These are phyloP conservation scores for Zygnema circumcarinatum DNA, from an alignment of 139 green algal genomes.

Conservation along the genomic window DNA sequence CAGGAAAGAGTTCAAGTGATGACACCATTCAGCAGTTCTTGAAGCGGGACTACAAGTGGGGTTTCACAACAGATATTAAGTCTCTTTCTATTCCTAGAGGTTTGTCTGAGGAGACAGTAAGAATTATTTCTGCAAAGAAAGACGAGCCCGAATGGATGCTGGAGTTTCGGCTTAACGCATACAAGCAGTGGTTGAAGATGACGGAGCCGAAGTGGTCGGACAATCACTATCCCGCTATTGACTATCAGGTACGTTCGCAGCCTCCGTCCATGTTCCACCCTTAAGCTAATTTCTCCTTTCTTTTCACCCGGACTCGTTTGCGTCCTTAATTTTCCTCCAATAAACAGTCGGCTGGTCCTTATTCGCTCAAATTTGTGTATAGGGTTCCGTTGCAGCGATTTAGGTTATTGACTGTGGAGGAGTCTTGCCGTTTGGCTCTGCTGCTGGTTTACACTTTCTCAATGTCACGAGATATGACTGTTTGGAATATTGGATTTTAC, in stretches of 20 bases:
- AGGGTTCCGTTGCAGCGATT: no score
- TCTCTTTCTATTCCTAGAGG: constrained; percentile 84
- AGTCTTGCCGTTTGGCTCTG: no score
- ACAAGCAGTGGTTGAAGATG: constrained; percentile 96
- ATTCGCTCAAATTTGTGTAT: no score
- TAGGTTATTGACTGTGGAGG: no score
- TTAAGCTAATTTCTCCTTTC: constrained; percentile 12
- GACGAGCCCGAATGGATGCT: constrained; percentile 99
- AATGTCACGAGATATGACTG: no score
- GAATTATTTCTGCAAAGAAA: constrained; percentile 97
- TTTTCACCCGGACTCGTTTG: background rate
- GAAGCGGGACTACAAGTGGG: constrained; percentile 86
- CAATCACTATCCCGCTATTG: constrained; percentile 72
- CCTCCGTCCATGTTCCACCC: no score
- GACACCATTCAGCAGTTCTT: constrained; percentile 52
- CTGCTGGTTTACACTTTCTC: no score
- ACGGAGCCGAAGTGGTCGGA: constrained; percentile 90
- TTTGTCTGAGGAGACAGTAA: constrained; percentile 92
- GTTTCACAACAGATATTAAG: constrained; percentile 95
- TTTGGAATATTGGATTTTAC: no score
- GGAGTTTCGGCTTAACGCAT: constrained; percentile 94
- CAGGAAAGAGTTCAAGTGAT: constrained; percentile 23
- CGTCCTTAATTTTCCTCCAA: background rate
- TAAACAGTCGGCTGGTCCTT: no score
- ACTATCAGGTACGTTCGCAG: constrained; percentile 52